Evolutionary conservation across 2,329 filamentous ascomycete genomes (phyloP), one percentile per base, ranked within the genome.

Genomic region (Lasiodiplodia sp.): DNA sequence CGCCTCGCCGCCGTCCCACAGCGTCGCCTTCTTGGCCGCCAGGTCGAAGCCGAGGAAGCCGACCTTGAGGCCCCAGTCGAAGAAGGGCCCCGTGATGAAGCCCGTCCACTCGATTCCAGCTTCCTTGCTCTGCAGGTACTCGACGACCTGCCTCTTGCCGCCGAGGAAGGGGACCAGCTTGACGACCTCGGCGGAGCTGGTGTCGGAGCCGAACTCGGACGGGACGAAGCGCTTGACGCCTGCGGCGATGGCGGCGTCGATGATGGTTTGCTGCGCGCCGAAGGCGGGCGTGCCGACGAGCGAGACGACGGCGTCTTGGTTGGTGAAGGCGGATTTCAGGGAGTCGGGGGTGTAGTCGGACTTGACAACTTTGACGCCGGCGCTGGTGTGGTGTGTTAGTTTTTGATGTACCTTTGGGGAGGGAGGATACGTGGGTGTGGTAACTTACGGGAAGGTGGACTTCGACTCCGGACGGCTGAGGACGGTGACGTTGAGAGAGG

Each of bases 141-240:
- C 83, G 11, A 87, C 74, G 3, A 79, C 72, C 21, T 69, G 71
- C 10, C 75, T 71, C 71, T 91, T 91, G 69, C 76, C 76, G 11
- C 74, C 76, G 69, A 87, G 89, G 1, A 88, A 73, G 1, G 87
- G 84, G 0, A 90, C 81, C 1, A 80, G 70, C 2, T 75, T 75
- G 44, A 76, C 76, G 64, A 67, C 79, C 70, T 57, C 76, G 71
- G 65, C 75, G 75, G 74, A 80, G 51, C 71, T 78, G 69, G 72
- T 81, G 73, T 79, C 82, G 73, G 78, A 81, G 44, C 80, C 84
- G 71, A 85, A 91, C 71, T 92, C 89, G 47, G 86, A 87, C 1
- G 88, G 87, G 1, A 89, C 83, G 73, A 88, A 89, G 6, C 87
- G 83, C 71, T 85, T 85, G 4, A 91, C 88, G 0, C 87, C 86